A percentile compares a stretch with the other conserved stretches of the same genome.
These are phyloP conservation scores for Petunia axillaris DNA, from an alignment of 257 asterid species.

Conservation along the genomic window DNA sequence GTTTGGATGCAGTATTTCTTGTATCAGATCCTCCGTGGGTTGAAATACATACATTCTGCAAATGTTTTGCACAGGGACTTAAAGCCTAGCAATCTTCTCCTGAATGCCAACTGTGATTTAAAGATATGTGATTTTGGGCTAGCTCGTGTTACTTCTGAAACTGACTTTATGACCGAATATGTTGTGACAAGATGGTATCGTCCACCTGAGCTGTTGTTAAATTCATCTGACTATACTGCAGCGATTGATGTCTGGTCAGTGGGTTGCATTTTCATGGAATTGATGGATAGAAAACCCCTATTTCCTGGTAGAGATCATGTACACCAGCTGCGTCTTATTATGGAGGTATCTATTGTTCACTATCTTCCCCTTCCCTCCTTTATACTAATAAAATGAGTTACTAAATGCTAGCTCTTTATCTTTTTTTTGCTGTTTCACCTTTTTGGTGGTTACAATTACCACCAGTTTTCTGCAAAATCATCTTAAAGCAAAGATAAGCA, in stretches of 20 bases:
- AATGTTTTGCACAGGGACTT: conserved; percentile 27
- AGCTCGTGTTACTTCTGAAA: conserved; percentile 31
- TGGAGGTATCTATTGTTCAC: conserved; percentile 27
- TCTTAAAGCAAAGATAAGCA: not conserved
- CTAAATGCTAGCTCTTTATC: not conserved
- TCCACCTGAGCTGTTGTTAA: conserved; percentile 33
- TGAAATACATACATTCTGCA: conserved; percentile 28
- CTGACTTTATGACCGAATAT: conserved; percentile 26
- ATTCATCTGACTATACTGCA: conserved; percentile 24
- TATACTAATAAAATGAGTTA: not conserved
- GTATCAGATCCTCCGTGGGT: conserved; percentile 31
- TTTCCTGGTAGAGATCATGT: conserved; percentile 32
- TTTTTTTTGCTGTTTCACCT: not conserved
- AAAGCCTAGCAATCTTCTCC: conserved; percentile 27
- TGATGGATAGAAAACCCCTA: conserved; percentile 26
- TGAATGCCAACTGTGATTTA: conserved; percentile 28
- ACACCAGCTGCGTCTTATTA: conserved; percentile 30
- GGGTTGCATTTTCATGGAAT: conserved; percentile 34
- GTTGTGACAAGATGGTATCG: conserved; percentile 30
- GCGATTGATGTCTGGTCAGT: conserved; percentile 33
- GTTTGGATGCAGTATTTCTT: conserved; percentile 28
- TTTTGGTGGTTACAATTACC: not conserved
- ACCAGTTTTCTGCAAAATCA: not conserved
- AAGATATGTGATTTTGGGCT: conserved; percentile 30
- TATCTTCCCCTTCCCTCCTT: not conserved